These are phyloP conservation scores for Eimeria maxima DNA, from an alignment of 169 alveolate species.

Conservation along the genomic window DNA sequence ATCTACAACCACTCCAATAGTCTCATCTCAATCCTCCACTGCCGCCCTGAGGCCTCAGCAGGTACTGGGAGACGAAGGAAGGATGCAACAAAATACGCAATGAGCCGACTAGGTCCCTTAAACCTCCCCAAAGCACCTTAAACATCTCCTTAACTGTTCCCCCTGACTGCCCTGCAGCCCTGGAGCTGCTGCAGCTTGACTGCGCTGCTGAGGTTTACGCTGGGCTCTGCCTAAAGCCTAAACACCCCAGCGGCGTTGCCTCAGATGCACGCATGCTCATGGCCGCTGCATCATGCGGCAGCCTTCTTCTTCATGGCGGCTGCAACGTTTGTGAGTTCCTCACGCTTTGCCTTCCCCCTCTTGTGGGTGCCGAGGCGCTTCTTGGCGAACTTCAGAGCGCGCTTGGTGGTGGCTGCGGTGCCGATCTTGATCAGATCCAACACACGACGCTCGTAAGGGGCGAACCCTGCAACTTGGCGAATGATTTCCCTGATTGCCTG, in stretches of 20 bases:
- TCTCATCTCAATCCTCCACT: background rate
- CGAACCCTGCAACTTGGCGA: conserved; percentile 97
- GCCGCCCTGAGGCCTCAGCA: background rate
- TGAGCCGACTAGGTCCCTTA: background rate
- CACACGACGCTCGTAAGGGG: conserved; percentile 99
- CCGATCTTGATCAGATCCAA: conserved; percentile 99
- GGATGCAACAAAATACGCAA: background rate
- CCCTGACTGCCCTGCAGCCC: conserved; percentile 2
- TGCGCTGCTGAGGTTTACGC: background rate
- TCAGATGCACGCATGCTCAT: background rate
- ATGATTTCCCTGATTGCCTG: conserved; percentile 79
- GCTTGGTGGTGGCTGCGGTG: conserved; percentile 98
- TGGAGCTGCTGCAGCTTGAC: conserved; percentile 24
- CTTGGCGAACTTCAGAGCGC: conserved; percentile 99
- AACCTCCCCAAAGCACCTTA: background rate
- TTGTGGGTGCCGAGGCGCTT: conserved; percentile 99
- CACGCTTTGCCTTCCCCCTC: conserved; percentile 98
- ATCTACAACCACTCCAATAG: background rate
- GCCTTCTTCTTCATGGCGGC: conserved; percentile 80
- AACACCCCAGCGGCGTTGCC: background rate
- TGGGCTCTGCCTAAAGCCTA: background rate
- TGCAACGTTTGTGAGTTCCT: conserved; percentile 80
- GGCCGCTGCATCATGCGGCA: conserved; percentile 16
- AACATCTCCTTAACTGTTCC: background rate
- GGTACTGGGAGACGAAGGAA: background rate